Percentiles rank a stretch among this genome's conserved stretches.
phyloP scores from a whole-genome alignment of 176 grass and related monocot genomes.

The Ensete glaucum region DNA sequence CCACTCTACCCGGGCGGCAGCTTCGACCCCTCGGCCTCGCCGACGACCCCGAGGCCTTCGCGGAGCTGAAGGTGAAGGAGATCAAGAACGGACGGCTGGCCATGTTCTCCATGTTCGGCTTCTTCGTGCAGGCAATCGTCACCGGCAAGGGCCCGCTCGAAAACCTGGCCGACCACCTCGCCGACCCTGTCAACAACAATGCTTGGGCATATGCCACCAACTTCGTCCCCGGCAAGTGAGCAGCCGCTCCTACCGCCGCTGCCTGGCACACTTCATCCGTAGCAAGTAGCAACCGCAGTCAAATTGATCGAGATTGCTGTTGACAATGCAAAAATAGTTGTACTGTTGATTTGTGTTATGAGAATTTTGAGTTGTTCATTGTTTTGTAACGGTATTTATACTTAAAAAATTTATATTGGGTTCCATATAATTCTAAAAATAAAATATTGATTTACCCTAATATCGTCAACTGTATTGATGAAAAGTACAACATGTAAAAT shows the following conservation, averaged over 20 bases:
- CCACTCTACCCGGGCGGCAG: conserved; percentile 72
- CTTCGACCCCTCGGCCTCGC: conserved; percentile 72
- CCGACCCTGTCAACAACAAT: conserved; percentile 93
- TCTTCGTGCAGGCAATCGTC: conserved; percentile 80
- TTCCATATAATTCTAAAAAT: no score
- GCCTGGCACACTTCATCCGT: conserved; percentile 63
- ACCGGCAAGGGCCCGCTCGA: conserved; percentile 79
- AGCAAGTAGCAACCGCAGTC: conserved; percentile 49
- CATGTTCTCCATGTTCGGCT: conserved; percentile 97
- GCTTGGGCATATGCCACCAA: conserved; percentile 88
- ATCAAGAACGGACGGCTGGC: conserved; percentile 78
- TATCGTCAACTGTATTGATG: no score
- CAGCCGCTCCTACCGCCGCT: no score
- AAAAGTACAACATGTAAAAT: no score
- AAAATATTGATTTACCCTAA: no score
- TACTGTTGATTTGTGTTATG: no score
- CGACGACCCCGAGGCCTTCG: conserved; percentile 73
- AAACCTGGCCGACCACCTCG: conserved; percentile 83
- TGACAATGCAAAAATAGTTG: no score
- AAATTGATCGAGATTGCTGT: no score
- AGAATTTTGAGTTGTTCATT: no score
- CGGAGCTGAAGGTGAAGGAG: conserved; percentile 86
- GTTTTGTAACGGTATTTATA: no score
- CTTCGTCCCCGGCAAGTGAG: conserved; percentile 78
- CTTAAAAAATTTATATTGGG: no score